A percentile compares a stretch with the other conserved stretches of the same genome.
These are phyloP conservation scores for Spizellomyces punctatus DNA, from an alignment of 192 early-diverging fungal species.

Conservation along the genomic window DNA sequence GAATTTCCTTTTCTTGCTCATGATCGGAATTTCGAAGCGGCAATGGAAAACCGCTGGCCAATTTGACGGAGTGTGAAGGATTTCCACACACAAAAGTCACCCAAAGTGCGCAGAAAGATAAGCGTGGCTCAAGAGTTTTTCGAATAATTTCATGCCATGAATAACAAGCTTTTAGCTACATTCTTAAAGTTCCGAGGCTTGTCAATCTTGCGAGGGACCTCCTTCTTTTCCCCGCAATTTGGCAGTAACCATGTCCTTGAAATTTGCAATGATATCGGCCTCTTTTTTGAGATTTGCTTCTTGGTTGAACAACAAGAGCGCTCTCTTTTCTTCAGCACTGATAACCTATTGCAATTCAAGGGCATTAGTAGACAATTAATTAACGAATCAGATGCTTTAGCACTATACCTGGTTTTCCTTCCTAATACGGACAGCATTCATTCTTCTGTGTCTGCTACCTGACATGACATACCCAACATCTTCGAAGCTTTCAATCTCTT, in stretches of 20 bases:
- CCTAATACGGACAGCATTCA: slow-evolving; percentile 94
- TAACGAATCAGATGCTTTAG: neutral
- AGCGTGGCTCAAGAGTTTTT: no score
- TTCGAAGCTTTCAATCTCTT: slow-evolving; percentile 85
- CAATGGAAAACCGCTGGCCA: no score
- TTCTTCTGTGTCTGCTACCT: slow-evolving; percentile 88
- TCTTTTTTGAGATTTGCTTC: slow-evolving; percentile 91
- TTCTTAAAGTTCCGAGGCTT: no score
- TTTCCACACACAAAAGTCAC: no score
- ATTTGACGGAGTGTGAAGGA: no score
- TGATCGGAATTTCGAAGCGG: no score
- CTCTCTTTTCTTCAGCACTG: slow-evolving; percentile 90
- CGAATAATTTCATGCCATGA: no score
- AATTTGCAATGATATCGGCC: slow-evolving; percentile 86
- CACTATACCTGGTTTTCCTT: slow-evolving; percentile 84
- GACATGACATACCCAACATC: slow-evolving; percentile 94
- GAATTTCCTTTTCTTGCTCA: no score
- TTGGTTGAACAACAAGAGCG: slow-evolving; percentile 81
- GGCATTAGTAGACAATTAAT: neutral
- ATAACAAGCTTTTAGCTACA: no score
- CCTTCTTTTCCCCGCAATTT: slow-evolving; percentile 18
- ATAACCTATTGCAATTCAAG: slow-evolving; percentile 57
- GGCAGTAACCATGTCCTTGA: slow-evolving; percentile 77
- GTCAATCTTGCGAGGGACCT: no score
- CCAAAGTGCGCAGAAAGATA: no score